These are phyloP conservation scores for Cytospora piceae DNA, from an alignment of 2,329 filamentous ascomycete species.

Conservation along the genomic window DNA sequence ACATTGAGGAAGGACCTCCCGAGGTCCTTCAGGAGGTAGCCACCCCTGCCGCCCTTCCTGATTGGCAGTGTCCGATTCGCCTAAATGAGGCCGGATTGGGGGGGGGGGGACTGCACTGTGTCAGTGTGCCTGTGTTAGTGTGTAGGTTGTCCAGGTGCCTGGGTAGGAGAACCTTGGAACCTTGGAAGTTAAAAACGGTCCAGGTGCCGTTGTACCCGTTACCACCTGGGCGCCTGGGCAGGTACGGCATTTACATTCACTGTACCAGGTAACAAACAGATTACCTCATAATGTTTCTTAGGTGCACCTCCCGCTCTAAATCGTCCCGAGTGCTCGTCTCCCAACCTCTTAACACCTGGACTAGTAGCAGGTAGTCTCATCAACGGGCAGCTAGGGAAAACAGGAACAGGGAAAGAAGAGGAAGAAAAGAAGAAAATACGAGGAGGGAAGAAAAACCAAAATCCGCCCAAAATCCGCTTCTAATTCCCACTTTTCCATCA, in stretches of 20 bases:
- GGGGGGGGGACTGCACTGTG: too few species aligned
- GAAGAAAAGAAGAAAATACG: not conserved
- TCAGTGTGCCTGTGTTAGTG: too few species aligned
- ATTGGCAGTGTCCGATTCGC: not conserved
- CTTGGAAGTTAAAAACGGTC: not conserved
- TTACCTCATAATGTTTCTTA: too few species aligned
- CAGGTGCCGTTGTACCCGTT: not conserved
- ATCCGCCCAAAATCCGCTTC: not conserved
- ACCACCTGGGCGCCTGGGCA: too few species aligned
- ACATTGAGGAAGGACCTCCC: not conserved
- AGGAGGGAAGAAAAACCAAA: not conserved
- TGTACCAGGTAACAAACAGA: too few species aligned
- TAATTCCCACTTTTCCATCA: not conserved
- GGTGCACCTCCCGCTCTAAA: too few species aligned
- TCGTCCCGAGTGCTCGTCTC: not conserved
- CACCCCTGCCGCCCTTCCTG: not conserved
- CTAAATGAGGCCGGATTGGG: not conserved
- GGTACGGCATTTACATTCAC: too few species aligned
- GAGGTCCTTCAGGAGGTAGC: not conserved
- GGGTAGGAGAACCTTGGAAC: not conserved
- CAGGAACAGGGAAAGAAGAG: not conserved
- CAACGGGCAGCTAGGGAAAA: not conserved
- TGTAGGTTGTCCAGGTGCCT: not conserved
- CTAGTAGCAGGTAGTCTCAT: not conserved
- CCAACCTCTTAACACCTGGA: not conserved